A percentile compares a stretch with the other conserved stretches of the same genome.
These are phyloP conservation scores for Zygnema circumcarinatum DNA, from an alignment of 139 green algal genomes.

Conservation along the genomic window DNA sequence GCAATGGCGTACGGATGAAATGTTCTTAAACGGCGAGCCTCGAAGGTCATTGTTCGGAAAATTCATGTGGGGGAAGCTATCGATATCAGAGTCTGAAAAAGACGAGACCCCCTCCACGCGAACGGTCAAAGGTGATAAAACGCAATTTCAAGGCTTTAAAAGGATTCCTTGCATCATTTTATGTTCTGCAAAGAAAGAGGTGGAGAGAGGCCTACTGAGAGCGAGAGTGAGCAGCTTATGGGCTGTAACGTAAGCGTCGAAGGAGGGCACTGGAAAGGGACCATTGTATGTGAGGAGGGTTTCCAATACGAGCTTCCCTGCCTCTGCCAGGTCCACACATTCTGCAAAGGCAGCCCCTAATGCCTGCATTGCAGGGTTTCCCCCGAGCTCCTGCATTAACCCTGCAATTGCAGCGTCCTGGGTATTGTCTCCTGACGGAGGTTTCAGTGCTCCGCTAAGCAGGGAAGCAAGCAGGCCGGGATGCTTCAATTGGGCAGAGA, in stretches of 20 bases:
- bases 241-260: constrained; percentile 27
- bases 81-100: not conserved
- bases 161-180: too few relatives aligned
- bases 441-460: not conserved
- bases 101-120: not conserved
- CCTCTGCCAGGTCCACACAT: not conserved
- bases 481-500: not conserved
- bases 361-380: not conserved
- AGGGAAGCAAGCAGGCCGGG: not conserved
- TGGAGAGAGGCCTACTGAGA: not conserved
- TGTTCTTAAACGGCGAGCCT: not conserved
- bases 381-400: not conserved
- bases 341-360: not conserved
- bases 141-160: too few relatives aligned
- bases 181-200: too few relatives aligned
- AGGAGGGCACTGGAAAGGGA: constrained; percentile 32
- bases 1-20: not conserved
- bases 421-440: not conserved
- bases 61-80: not conserved
- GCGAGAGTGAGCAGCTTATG: constrained; percentile 30
- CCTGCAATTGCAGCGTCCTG: not conserved
- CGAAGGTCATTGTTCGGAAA: not conserved
- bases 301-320: not conserved
- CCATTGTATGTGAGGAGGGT: constrained; percentile 10
- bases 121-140: too few relatives aligned